phyloP scores from a whole-genome alignment of 768 basidiomycete species.

The Tylopilus cervinicoccineus region DNA sequence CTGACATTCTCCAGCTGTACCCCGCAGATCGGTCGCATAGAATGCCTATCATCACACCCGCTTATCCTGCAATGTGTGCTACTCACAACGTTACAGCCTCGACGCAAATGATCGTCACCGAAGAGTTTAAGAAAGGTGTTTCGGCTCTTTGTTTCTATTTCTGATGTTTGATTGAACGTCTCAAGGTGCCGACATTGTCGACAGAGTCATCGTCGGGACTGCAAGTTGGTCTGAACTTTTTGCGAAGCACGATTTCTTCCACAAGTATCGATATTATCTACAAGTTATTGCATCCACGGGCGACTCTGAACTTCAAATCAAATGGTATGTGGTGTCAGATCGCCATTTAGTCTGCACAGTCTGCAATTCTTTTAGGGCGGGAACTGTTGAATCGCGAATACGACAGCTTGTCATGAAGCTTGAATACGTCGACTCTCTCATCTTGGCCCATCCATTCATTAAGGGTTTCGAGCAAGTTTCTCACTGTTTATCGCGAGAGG shows the following conservation, averaged over 20 bases:
- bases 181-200: constrained; percentile 87
- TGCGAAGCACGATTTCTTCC: constrained; percentile 93
- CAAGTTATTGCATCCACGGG: constrained; percentile 93
- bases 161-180: constrained; percentile 12
- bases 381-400: constrained; percentile 96
- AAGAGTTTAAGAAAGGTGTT: constrained; percentile 89
- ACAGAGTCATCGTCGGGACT: constrained; percentile 81
- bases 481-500: constrained; percentile 81
- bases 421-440: constrained; percentile 90
- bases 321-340: constrained; percentile 62
- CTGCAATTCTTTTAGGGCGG: constrained; percentile 51
- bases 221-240: constrained; percentile 94
- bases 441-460: constrained; percentile 91
- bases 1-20: constrained; percentile 58
- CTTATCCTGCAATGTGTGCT: constrained; percentile 98
- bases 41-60: constrained; percentile 99
- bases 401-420: constrained; percentile 97
- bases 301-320: constrained; percentile 78
- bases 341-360: neutral
- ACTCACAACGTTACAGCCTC: constrained; percentile 97
- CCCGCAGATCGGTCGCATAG: constrained; percentile 90
- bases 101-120: constrained; percentile 93
- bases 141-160: neutral
- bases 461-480: constrained; percentile 89
- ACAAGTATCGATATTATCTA: constrained; percentile 93